A percentile compares a stretch with the other conserved stretches of the same genome.
Conservation (phyloP, 306 rosid species). For the Pyrus bretschneideri region DNA sequence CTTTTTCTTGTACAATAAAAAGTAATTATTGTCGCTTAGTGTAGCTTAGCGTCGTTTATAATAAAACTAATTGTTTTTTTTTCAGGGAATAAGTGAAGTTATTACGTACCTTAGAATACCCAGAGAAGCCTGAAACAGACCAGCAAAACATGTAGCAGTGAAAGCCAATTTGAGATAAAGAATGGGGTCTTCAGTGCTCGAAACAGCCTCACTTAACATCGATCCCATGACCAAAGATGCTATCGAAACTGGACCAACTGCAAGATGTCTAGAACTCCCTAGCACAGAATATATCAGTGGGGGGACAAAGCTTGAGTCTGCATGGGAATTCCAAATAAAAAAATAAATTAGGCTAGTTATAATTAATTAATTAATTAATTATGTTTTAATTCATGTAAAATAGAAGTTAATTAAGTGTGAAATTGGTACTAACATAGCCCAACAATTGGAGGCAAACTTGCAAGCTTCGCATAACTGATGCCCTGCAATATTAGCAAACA, state of each 20-base stretch:
- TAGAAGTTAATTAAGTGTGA: neutral
- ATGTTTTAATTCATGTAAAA: neutral
- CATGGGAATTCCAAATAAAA: slow-evolving; percentile 17
- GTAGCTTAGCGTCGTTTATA: neutral
- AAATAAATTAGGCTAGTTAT: neutral
- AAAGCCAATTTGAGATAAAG: slow-evolving; percentile 88
- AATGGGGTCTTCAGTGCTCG: slow-evolving; percentile 53
- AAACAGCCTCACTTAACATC: slow-evolving; percentile 69
- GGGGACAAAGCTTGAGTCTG: slow-evolving; percentile 98
- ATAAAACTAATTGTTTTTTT: neutral
- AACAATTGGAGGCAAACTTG: slow-evolving; percentile 89
- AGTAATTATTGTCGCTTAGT: neutral
- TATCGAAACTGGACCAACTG: slow-evolving; percentile 95
- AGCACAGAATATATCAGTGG: slow-evolving; percentile 78
- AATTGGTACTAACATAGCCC: slow-evolving; percentile 69
- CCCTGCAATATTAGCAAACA: slow-evolving; percentile 49
- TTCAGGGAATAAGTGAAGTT: neutral
- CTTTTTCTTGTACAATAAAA: neutral
- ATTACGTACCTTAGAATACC: slow-evolving; percentile 55
- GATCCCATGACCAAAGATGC: slow-evolving; percentile 98
- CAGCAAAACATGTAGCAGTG: slow-evolving; percentile 92
- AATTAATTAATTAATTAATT: neutral
- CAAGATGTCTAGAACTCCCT: slow-evolving; percentile 92
- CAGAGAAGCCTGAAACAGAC: slow-evolving; percentile 78
- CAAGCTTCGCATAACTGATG: slow-evolving; percentile 96